Base-by-base conservation (phyloP, 2,329 filamentous ascomycete genomes). In the Ceratocystiopsis minuta region DNA sequence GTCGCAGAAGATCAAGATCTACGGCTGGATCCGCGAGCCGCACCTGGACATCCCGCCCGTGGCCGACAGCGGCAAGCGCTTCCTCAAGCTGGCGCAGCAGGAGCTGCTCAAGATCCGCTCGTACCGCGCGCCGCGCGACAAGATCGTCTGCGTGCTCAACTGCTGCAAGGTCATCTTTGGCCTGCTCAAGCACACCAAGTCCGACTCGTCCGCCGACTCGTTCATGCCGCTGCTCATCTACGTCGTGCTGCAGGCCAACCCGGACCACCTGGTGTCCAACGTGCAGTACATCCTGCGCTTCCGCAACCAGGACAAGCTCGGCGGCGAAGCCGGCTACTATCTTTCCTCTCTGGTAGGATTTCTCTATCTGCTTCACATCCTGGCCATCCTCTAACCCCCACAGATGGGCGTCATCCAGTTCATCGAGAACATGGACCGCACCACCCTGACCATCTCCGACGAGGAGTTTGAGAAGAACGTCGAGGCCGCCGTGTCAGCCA, bases 161-260 rank as follows among this genome's bases (percentile, higher is more conserved):
- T 95, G 87, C 63, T 98, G 90, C 72, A 98, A 98, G 61, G 92
- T 98, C 48, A 96, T 98, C 48, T 96, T 98, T 59, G 90, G 88
- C 16, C 75, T 94, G 39, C 65, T 98, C 41, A 87, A 88, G 50
- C 92, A 95, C 56, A 78, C 84, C 41, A 92, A 93, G 59, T 81
- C 80, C 2, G 90, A 98, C 56, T 88, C 87, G 17, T 96, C 88
- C 2, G 90, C 90, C 13, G 90, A 98, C 61, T 86, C 88, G 0
- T 98, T 98, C 52, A 85, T 95, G 63, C 82, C 90, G 5, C 68
- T 96, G 24, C 69, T 98, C 43, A 98, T 98, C 44, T 96, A 94
- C 52, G 90, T 94, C 20, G 87, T 96, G 13, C 67, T 98, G 20
- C 84, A 90, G 60, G 85, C 86, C 37, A 95, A 94, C 52, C 90